Evolutionary conservation across 306 rosid genomes (phyloP), one percentile per base, ranked within the genome.

Genomic region (Rosa lucieae): DNA sequence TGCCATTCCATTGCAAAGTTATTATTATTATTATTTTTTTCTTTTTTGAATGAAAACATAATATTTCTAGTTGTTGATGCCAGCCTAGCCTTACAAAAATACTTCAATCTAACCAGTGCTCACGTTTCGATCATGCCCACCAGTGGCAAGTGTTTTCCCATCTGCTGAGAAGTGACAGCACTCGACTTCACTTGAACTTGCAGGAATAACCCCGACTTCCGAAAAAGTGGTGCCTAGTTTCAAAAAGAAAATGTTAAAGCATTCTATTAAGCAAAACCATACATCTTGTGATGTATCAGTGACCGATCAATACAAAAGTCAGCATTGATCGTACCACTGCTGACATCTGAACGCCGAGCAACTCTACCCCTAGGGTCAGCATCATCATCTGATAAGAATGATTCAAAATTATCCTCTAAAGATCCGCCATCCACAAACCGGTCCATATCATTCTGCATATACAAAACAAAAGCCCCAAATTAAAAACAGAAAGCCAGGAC

Each of bases 61-160:
- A 9, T 59, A 42, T 3, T 23, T 21, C 13, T 8, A 23, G 6
- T 6, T 12, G 17, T 5, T 12, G 56, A 59, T 43, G 43, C 53
- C 53, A 26, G 29, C 29, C 29, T 13, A 14, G 43, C 76, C 73
- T 26, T 73, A 21, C 61, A 46, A 10, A 52, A 79, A 78, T 51
- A 75, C 35, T 72, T 70, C 46, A 55, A 79, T 63, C 55, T 44
- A 76, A 65, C 65, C 14, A 56, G 49, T 26, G 29, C 82, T 63
- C 73, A 90, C 98, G 92, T 90, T 94, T 71, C 85, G 89, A 74
- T 94, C 94, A 43, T 79, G 89, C 67, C 97, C 98, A 83, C 91
- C 97, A n/a, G 93, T 94, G 74, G 89, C 97, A 87, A 93, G 86
- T 80, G 91, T 85, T 84, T 90, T 93, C 74, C 98, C 98, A 78